Evolutionary conservation across 805 yeast genomes (phyloP), one percentile per base, ranked within the genome.

Genomic region (Metschnikowia baotianmanensis): DNA sequence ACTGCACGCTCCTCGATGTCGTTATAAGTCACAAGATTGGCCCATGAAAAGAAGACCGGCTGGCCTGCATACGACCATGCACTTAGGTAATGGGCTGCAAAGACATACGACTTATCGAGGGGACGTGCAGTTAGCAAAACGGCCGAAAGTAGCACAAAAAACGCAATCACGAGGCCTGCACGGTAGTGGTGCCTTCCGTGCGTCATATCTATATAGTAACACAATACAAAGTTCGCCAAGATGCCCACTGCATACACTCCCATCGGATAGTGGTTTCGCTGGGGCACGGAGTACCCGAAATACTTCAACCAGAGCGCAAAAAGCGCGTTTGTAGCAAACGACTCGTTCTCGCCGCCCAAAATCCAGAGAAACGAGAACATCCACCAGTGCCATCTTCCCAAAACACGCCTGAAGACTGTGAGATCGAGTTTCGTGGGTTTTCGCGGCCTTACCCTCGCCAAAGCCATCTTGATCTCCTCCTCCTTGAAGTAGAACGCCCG

Each of bases 1-100:
- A 81, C 65, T 0, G 86, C 83, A 52, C 86, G 67, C 51, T 78
- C 83, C 61, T 81, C 79, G 19, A 77, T 56, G 56, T 82, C 86
- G 46, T 76, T 69, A 23, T 73, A 69, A 46, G 82, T 76, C 1
- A 77, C 76, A 34, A 76, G 63, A 49, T 80, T 79, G 3, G 82
- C 82, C 84, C 85, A 80, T 0, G 83, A 76, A 37, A 80, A 76
- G 55, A 76, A 75, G 0, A 74, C 67, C 0, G 85, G 75, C 46
- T 80, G 84, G 4, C 81, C 83, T 25, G 83, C 78, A 48, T 71
- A 78, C 0, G 79, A 56, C 12, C 74, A 52, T 11, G 83, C 83
- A 27, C 79, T 68, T 2, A 78, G 41, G 46, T 77, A 78, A 38
- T 78, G 83, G 1, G 82, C 80, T 12, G 74, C 67, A 52, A 77